Percentiles rank a stretch among this genome's conserved stretches.
phyloP scores from a whole-genome alignment of 1,139 yeast species.

The Sugiyamaella pinicola region DNA sequence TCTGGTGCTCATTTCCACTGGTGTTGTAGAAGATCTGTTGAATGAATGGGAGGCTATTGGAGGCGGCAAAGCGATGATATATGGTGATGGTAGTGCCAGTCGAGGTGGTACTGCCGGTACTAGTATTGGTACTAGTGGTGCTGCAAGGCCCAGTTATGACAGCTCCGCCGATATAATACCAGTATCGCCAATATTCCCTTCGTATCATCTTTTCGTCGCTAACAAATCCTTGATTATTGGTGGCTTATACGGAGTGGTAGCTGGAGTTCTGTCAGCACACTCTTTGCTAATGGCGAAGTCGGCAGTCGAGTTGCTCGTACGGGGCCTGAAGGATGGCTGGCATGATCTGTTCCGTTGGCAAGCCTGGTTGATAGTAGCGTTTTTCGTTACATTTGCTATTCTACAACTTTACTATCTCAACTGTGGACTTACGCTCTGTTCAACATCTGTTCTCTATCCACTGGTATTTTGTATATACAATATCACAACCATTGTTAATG shows the following conservation, averaged over 20 bases:
- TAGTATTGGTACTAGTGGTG: background rate
- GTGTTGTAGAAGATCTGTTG: constrained; percentile 9
- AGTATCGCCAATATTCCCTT: constrained; percentile 2
- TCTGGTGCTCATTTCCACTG: constrained; percentile 31
- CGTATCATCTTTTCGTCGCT: constrained; percentile 8
- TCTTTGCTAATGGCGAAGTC: constrained; percentile 84
- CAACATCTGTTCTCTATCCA: constrained; percentile 82
- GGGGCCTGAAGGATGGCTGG: constrained; percentile 40
- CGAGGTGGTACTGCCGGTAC: background rate
- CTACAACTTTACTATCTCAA: constrained; percentile 74
- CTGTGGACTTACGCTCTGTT: constrained; percentile 67
- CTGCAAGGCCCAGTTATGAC: background rate
- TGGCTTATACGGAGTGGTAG: constrained; percentile 62
- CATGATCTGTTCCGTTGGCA: constrained; percentile 43
- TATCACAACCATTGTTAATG: constrained; percentile 71
- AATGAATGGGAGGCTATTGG: constrained; percentile 14
- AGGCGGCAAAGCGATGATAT: constrained; percentile 7
- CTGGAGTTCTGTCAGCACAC: constrained; percentile 84
- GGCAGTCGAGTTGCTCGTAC: constrained; percentile 64
- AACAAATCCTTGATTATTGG: constrained; percentile 45
- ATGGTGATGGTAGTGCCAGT: background rate
- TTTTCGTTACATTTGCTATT: constrained; percentile 70
- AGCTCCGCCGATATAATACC: no score
- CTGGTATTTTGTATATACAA: constrained; percentile 84
- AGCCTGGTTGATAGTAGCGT: constrained; percentile 54